These are phyloP conservation scores for Talaromyces borbonicus DNA, from an alignment of 495 filamentous ascomycete genomes.

Conservation along the genomic window DNA sequence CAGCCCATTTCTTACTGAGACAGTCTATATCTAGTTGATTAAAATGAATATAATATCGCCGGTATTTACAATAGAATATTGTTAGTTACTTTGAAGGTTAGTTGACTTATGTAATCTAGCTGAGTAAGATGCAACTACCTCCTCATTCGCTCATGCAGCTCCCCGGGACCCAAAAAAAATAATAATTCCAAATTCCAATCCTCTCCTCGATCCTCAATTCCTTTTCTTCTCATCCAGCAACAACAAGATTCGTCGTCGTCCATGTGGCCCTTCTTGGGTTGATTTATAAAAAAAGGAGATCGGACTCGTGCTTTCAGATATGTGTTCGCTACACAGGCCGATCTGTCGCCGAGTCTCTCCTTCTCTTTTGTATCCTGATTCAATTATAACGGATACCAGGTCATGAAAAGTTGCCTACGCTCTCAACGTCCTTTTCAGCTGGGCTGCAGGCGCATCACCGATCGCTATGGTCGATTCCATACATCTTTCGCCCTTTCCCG, in stretches of 20 bases:
- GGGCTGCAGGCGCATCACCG: slow-evolving; percentile 17
- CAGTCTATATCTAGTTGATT: too few species aligned
- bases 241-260: not conserved
- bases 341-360: slow-evolving; percentile 7
- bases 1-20: too few species aligned
- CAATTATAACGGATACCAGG: slow-evolving; percentile 22
- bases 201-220: not conserved
- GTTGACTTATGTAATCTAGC: too few species aligned
- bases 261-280: not conserved
- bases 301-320: not conserved
- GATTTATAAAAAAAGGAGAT: not conserved
- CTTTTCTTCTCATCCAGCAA: too few species aligned
- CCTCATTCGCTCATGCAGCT: too few species aligned
- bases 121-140: too few species aligned
- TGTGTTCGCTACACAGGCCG: not conserved
- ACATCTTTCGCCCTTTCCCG: not conserved
- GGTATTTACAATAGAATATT: too few species aligned
- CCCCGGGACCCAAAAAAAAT: too few species aligned
- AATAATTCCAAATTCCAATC: too few species aligned
- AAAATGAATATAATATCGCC: too few species aligned
- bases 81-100: too few species aligned
- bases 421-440: slow-evolving; percentile 28
- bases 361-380: slow-evolving; percentile 21
- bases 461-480: not conserved
- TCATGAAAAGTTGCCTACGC: slow-evolving; percentile 36